Conservation (phyloP, 208 protist species). For the Acanthamoeba lenticulata region DNA sequence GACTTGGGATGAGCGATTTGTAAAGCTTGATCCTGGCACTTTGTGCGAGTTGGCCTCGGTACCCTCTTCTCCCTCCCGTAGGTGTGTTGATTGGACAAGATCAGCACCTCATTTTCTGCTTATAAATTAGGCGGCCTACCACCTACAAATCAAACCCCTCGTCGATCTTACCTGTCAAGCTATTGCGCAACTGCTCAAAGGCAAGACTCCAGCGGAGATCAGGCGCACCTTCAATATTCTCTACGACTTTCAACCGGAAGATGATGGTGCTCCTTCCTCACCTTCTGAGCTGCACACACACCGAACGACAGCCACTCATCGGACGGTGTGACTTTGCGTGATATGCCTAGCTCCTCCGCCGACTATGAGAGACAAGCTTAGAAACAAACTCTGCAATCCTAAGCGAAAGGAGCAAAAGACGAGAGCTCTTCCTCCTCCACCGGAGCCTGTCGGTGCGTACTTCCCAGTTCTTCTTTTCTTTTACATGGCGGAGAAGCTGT, state of each 20-base stretch:
- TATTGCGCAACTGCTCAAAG: slow-evolving; percentile 64
- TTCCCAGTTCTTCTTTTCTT: background rate
- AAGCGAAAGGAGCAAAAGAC: slow-evolving; percentile 50
- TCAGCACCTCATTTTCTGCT: background rate
- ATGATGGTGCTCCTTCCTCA: slow-evolving; percentile 62
- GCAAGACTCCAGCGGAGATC: slow-evolving; percentile 64
- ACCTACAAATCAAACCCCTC: slow-evolving; percentile 60
- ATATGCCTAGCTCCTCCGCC: slow-evolving; percentile 1
- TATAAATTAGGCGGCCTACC: slow-evolving; percentile 46
- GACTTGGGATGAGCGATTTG: slow-evolving; percentile 65
- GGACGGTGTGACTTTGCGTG: too few relatives aligned
- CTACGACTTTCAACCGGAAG: slow-evolving; percentile 61
- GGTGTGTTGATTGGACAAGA: too few relatives aligned
- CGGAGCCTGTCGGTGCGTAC: slow-evolving; percentile 3
- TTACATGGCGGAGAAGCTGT: background rate
- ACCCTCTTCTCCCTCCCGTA: background rate
- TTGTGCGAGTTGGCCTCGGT: slow-evolving; percentile 67
- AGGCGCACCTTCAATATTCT: slow-evolving; percentile 66
- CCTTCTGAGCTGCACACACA: too few relatives aligned
- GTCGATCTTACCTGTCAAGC: slow-evolving; percentile 65
- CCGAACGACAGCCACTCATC: too few relatives aligned
- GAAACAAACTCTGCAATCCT: slow-evolving; percentile 56
- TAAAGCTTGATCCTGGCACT: slow-evolving; percentile 49
- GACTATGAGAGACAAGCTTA: slow-evolving; percentile 56
- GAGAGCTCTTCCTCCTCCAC: background rate